Evolutionary conservation across 2,329 filamentous ascomycete genomes (phyloP), one percentile per base, ranked within the genome.

Genomic region (Fusarium papillatum): DNA sequence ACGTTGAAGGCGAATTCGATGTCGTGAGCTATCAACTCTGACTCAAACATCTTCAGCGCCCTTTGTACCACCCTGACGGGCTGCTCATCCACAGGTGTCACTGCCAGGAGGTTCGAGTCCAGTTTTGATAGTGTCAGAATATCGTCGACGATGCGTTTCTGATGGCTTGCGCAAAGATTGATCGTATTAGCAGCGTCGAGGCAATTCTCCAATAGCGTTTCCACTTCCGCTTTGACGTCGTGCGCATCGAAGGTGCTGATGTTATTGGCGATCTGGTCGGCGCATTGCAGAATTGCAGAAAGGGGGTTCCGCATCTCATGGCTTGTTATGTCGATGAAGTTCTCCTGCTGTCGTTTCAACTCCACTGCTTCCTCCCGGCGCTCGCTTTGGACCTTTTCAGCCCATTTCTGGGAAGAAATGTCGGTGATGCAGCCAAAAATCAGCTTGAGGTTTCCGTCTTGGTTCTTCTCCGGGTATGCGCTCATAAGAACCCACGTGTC

Each of bases 381-480:
- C 55, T 92, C 89, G 78, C 90, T 95, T 82, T 97, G 94, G 39
- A 95, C 91, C 59, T 93, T 92, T 82, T 97, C 95, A 1, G 95
- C 95, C 88, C 93, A 93, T 82, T 97, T 98, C 81, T 97, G 94
- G 66, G 94, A 91, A 22, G 93, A 95, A 75, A 98, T 97, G 80
- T 97, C 95, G 0, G 95, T 96, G 64, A 97, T 93, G 80, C 92
- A 94, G 64, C 94, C 94, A 77, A 96, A 95, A 4, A 95, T 93
- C 72, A 92, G 91, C 84, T 95, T 95, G 64, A 95, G 87, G 34
- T 86, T 85, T 5, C 93, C 93, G 34, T 90, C 85, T 2, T 87
- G 84, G 72, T 93, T 88, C 78, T 90, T 93, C 78, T 96, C 94
- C 0, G 94, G 94, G 76, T 93, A 95, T 0, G 93, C 94, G 67